Conservation (phyloP, 257 asterid genomes). For the Przewalskia tangutica region DNA sequence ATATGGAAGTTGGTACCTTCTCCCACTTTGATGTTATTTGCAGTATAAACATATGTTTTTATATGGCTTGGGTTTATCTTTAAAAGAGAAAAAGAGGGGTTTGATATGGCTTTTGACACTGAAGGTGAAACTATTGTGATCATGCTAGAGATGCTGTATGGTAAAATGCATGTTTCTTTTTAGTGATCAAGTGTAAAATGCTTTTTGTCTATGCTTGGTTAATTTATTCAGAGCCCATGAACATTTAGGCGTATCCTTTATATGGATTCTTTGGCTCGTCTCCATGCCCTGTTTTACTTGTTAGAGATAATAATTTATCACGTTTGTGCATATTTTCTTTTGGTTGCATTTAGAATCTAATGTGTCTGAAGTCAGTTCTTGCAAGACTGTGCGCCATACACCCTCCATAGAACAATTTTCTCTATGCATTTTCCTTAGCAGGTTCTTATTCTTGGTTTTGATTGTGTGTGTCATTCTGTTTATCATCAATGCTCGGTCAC, state of each 20-base stretch:
- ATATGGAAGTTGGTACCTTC: conserved; percentile 75
- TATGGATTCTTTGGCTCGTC: background rate
- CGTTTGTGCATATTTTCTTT: background rate
- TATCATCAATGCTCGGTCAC: background rate
- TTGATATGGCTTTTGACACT: background rate
- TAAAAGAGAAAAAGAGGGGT: background rate
- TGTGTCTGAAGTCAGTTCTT: background rate
- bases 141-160: background rate
- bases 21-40: background rate
- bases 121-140: background rate
- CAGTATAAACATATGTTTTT: background rate
- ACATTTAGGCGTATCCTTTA: background rate
- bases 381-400: background rate
- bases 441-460: background rate
- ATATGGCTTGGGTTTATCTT: background rate
- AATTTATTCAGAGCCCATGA: background rate
- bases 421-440: background rate
- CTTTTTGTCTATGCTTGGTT: background rate
- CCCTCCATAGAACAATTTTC: background rate
- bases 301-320: background rate
- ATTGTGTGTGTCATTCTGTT: background rate
- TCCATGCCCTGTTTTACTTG: background rate
- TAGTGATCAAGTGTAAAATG: background rate
- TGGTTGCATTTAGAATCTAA: background rate
- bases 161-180: background rate